A percentile compares a stretch with the other conserved stretches of the same genome.
Evolutionary conservation across 257 asterid species (phyloP).

Genomic region (Linderniella brevidens): DNA sequence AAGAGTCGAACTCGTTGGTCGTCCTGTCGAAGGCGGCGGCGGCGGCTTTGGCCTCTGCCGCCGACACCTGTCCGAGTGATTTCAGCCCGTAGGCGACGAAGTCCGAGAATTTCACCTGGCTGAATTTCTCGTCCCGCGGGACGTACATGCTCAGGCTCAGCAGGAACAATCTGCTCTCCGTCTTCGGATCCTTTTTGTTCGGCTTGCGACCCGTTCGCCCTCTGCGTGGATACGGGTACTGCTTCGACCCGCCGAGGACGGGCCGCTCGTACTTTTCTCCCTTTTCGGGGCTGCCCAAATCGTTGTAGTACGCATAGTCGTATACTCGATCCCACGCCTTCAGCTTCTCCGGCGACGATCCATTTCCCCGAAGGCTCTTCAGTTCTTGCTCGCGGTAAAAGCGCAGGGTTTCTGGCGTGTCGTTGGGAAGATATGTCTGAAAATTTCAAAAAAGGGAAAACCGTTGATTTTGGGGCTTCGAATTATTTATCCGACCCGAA

Average conservation of each 20-base stretch:
- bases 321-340: constrained; percentile 87
- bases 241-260: constrained; percentile 51
- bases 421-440: constrained; percentile 49
- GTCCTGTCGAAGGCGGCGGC: constrained; percentile 60
- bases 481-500: constrained; percentile 1
- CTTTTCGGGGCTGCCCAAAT: constrained; percentile 57
- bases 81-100: constrained; percentile 61
- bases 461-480: neutral
- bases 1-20: constrained; percentile 59
- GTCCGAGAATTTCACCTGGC: constrained; percentile 61
- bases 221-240: constrained; percentile 76
- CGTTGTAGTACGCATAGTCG: constrained; percentile 76
- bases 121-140: constrained; percentile 72
- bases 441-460: neutral
- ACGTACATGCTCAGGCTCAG: constrained; percentile 44
- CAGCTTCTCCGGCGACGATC: constrained; percentile 30
- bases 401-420: constrained; percentile 50
- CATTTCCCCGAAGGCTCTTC: constrained; percentile 45
- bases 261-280: constrained; percentile 51
- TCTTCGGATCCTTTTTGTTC: constrained; percentile 49
- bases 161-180: constrained; percentile 51
- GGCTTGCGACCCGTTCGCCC: constrained; percentile 68
- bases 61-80: constrained; percentile 62
- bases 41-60: constrained; percentile 43
- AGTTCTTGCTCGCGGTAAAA: constrained; percentile 59